These are phyloP conservation scores for Diplodia corticola DNA, from an alignment of 2,329 filamentous ascomycete species.

Conservation along the genomic window DNA sequence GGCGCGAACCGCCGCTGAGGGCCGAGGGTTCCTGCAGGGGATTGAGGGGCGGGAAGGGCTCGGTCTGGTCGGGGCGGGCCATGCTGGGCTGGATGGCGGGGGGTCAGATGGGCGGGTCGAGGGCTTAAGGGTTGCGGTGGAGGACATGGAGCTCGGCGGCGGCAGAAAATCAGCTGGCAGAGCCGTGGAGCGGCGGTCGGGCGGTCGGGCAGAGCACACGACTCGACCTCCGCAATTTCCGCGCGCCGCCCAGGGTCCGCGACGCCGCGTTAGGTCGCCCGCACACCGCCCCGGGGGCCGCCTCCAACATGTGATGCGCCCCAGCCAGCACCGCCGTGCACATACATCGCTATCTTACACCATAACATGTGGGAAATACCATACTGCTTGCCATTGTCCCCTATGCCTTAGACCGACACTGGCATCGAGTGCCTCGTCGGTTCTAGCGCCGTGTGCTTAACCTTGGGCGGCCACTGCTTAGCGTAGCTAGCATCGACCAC, in stretches of 20 bases:
- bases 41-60: conserved; percentile 18
- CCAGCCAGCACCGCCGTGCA: no score
- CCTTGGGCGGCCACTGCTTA: conserved; percentile 25
- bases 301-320: neutral
- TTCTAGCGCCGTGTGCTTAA: conserved; percentile 26
- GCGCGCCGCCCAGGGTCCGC: conserved; percentile 5
- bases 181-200: conserved; percentile 1
- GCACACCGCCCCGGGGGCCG: neutral
- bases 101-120: neutral
- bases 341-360: conserved; percentile 1
- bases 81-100: neutral
- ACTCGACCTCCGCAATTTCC: conserved; percentile 18
- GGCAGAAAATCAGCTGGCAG: conserved; percentile 12
- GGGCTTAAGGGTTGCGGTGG: conserved; percentile 4
- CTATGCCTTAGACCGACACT: neutral
- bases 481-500: conserved; percentile 35
- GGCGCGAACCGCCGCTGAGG: conserved; percentile 10
- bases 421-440: conserved; percentile 7
- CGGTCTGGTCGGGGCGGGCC: conserved; percentile 18
- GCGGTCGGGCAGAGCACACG: neutral
- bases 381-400: neutral
- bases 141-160: conserved; percentile 7
- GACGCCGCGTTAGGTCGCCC: neutral
- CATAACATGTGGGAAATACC: neutral
- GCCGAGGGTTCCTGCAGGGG: neutral